phyloP scores from a whole-genome alignment of 352 stramenopile species.

The Poterioochromonas sp. region DNA sequence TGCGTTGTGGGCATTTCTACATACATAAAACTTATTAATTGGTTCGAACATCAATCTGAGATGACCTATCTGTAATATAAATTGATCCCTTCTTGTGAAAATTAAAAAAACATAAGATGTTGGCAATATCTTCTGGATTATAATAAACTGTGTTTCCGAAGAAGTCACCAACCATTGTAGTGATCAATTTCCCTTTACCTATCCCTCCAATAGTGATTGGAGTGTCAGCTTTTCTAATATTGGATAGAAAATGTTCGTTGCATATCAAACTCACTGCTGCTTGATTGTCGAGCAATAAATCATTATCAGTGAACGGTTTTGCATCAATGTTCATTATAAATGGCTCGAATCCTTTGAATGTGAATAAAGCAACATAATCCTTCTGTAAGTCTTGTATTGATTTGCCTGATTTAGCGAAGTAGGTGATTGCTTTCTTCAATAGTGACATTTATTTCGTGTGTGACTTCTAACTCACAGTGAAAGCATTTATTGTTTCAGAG shows the following conservation, averaged over 20 bases:
- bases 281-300: conserved; percentile 7
- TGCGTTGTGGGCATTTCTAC: conserved; percentile 7
- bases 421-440: conserved; percentile 14
- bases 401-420: conserved; percentile 13
- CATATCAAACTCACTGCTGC: background rate
- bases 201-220: conserved; percentile 3
- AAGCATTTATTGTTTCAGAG: conserved; percentile 15
- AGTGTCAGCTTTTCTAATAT: conserved; percentile 14
- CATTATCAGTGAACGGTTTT: conserved; percentile 20
- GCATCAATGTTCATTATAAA: conserved; percentile 17
- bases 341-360: conserved; percentile 11
- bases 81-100: conserved; percentile 7
- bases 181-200: background rate
- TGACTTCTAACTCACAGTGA: conserved; percentile 10
- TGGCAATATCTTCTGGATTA: background rate
- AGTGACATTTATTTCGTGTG: conserved; percentile 14
- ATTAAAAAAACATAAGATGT: conserved; percentile 21
- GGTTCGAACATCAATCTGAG: conserved; percentile 11
- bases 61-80: conserved; percentile 17
- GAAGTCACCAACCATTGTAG: conserved; percentile 9
- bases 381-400: conserved; percentile 15
- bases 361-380: conserved; percentile 15
- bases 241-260: conserved; percentile 16
- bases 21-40: conserved; percentile 19
- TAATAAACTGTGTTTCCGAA: conserved; percentile 23